phyloP scores from a whole-genome alignment of 176 grass and related monocot genomes.

The Pontederia crassipes region DNA sequence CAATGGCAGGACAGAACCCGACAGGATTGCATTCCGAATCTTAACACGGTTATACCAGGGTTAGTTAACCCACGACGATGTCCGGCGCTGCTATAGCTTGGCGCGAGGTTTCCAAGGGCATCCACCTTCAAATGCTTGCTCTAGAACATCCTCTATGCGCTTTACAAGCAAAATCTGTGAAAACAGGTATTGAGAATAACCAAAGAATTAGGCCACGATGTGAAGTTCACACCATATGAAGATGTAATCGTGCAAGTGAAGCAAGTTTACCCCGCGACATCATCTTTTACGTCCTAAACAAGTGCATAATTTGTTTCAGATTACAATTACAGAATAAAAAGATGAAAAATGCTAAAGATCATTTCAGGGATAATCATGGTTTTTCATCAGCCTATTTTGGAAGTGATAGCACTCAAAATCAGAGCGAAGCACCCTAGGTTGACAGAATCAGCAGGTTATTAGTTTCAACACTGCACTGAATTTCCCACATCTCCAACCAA shows the following conservation, averaged over 20 bases:
- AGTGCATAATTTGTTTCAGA: neutral
- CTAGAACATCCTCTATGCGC: constrained; percentile 86
- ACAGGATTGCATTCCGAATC: neutral
- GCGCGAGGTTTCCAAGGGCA: constrained; percentile 44
- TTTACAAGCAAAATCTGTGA: constrained; percentile 78
- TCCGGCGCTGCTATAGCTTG: constrained; percentile 44
- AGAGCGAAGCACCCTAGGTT: too few relatives aligned
- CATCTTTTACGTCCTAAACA: too few relatives aligned
- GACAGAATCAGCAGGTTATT: too few relatives aligned
- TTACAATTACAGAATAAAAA: neutral
- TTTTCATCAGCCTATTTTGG: too few relatives aligned
- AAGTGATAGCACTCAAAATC: too few relatives aligned
- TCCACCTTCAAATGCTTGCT: constrained; percentile 85
- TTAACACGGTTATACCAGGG: neutral
- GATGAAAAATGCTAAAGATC: neutral
- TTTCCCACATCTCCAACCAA: too few relatives aligned
- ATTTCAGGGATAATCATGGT: too few relatives aligned
- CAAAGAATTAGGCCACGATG: neutral
- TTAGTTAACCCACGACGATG: neutral
- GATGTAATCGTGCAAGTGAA: too few relatives aligned
- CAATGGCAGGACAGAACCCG: too few relatives aligned
- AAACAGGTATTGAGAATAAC: constrained; percentile 20
- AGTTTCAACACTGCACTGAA: too few relatives aligned
- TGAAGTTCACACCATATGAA: too few relatives aligned
- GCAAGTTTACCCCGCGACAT: too few relatives aligned